A percentile compares a stretch with the other conserved stretches of the same genome.
Conservation (phyloP, 805 yeast genomes). For the Metschnikowia hibisci region DNA sequence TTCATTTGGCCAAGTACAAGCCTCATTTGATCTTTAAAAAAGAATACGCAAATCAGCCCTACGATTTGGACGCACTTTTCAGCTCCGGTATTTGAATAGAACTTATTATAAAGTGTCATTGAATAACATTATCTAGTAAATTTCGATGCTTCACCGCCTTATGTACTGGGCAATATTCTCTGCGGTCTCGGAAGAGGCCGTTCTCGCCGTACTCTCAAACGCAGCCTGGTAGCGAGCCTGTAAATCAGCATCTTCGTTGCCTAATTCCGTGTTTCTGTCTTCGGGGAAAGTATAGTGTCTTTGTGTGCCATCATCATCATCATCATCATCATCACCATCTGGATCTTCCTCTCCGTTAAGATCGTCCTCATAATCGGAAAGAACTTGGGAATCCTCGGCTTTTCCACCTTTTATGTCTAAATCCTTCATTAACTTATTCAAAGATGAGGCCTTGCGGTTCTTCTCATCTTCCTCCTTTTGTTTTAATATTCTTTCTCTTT, state of each 20-base stretch:
- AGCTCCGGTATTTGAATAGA: background rate
- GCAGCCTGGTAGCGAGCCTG: conserved; percentile 74
- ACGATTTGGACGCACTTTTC: conserved; percentile 27
- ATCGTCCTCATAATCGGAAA: conserved; percentile 50
- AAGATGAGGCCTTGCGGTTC: conserved; percentile 63
- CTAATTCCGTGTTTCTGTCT: conserved; percentile 59
- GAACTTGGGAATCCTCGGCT: conserved; percentile 40
- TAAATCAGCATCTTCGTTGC: conserved; percentile 44
- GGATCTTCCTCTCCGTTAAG: conserved; percentile 45
- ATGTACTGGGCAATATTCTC: conserved; percentile 70
- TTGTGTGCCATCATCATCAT: conserved; percentile 38
- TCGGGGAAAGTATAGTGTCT: conserved; percentile 72
- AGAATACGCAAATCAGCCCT: conserved; percentile 27
- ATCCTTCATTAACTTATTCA: conserved; percentile 78
- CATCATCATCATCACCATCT: conserved; percentile 43
- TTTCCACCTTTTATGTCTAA: conserved; percentile 55
- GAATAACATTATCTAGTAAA: background rate
- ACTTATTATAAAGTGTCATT: background rate
- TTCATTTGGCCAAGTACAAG: conserved; percentile 67
- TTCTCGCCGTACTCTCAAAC: conserved; percentile 57
- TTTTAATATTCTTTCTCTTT: conserved; percentile 75
- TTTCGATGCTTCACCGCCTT: conserved; percentile 15
- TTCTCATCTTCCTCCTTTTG: conserved; percentile 75
- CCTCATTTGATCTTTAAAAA: conserved; percentile 66
- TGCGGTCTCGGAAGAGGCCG: conserved; percentile 63